phyloP scores from a whole-genome alignment of 805 yeast genomes.

The Candida dendrica region DNA sequence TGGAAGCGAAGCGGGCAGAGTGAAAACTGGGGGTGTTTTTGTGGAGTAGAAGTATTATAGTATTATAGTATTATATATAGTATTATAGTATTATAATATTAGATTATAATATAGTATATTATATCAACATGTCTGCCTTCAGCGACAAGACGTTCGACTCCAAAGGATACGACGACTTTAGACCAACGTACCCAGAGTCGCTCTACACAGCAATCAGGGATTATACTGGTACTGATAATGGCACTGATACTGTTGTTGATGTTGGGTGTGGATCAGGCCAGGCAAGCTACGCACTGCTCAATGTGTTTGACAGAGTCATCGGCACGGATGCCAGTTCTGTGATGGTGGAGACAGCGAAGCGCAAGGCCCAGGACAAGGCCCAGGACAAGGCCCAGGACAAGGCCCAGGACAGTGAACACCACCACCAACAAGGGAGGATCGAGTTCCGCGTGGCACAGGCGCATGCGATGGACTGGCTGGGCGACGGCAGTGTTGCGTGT shows the following conservation, averaged over 20 bases:
- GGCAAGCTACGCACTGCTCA: slow-evolving; percentile 47
- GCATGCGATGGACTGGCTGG: slow-evolving; percentile 16
- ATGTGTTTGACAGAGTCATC: slow-evolving; percentile 38
- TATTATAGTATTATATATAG: too few relatives aligned
- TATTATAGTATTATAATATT: too few relatives aligned
- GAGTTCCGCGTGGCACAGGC: slow-evolving; percentile 18
- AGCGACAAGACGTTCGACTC: slow-evolving; percentile 46
- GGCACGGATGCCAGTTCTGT: slow-evolving; percentile 57
- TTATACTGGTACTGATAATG: too few relatives aligned
- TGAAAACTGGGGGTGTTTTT: too few relatives aligned
- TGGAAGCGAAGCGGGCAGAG: too few relatives aligned
- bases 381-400: too few relatives aligned
- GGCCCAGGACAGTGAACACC: too few relatives aligned
- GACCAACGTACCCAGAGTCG: slow-evolving; percentile 40
- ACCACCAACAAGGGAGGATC: slow-evolving; percentile 9
- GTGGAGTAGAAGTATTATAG: too few relatives aligned
- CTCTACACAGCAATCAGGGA: too few relatives aligned
- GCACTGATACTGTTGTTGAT: slow-evolving; percentile 36
- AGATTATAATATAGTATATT: too few relatives aligned
- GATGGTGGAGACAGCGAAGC: slow-evolving; percentile 46
- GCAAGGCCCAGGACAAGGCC: too few relatives aligned
- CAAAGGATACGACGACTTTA: slow-evolving; percentile 41
- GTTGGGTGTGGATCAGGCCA: slow-evolving; percentile 80
- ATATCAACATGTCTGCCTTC: slow-evolving; percentile 73
- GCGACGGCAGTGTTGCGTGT: slow-evolving; percentile 45